Base-by-base conservation (phyloP, 805 yeast species). In the Torulaspora franciscae region DNA sequence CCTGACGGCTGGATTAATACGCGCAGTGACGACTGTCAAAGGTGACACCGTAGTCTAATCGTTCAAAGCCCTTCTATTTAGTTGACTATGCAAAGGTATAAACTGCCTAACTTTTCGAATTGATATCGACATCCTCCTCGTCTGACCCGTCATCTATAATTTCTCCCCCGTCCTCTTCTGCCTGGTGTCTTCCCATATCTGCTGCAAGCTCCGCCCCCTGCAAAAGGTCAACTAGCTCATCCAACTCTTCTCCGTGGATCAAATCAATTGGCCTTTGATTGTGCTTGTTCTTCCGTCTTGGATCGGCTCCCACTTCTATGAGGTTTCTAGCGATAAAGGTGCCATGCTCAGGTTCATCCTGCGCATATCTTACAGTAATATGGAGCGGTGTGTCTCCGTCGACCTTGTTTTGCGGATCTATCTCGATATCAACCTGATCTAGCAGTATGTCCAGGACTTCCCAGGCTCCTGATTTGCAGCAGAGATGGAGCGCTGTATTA, bases 341-440 rank as follows among this genome's bases (percentile, higher is more conserved):
- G 0, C 95, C 96, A 64, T 84, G 89, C 48, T 86, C 96, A 0
- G 93, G 86, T 59, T 91, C 96, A 22, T 79, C 81, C 37, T 72
- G 70, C 10, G 90, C 74, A 63, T 85, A 91, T 49, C 76, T 76
- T 9, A 83, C 95, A 4, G 96, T 95, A 49, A 77, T 68, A 65
- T 91, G 98, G 51, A 93, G 74, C 10, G 99, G 97, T 1, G 97
- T 87, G 52, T 86, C 90, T 30, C 89, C 90, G 42, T 83, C 83
- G 24, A 75, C 46, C 29, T 80, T 73, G 63, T 85, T 85, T 32
- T 66, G 61, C 10, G 96, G 93, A 63, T 93, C 96, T 25, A 90
- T 81, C 54, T 90, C 96, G 14, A 90, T 89, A 24, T 65, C 66
- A 48, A 86, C 95, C 43, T 83, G 81, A 63, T 91, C 97, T 48